Percentiles rank a stretch among this genome's conserved stretches.
Conservation (phyloP, 768 basidiomycete genomes). For the Lentinula sp. region DNA sequence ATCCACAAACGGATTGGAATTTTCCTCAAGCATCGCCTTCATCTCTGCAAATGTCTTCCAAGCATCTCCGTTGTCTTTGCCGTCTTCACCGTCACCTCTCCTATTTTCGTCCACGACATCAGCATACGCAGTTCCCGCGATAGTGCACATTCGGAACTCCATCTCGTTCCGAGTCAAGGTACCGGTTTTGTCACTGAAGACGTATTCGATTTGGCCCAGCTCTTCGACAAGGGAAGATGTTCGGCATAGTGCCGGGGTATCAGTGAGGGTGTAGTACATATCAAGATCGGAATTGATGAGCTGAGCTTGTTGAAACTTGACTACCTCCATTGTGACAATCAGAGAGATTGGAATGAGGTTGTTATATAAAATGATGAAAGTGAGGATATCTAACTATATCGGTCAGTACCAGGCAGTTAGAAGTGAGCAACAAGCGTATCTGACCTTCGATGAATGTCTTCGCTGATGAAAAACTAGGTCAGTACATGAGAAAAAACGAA, state of each 20-base stretch:
- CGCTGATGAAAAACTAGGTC: slow-evolving; percentile 32
- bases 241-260: slow-evolving; percentile 95
- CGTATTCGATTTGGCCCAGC: slow-evolving; percentile 95
- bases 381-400: slow-evolving; percentile 71
- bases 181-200: slow-evolving; percentile 93
- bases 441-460: slow-evolving; percentile 81
- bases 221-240: slow-evolving; percentile 98
- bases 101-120: slow-evolving; percentile 87
- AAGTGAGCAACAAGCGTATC: slow-evolving; percentile 2
- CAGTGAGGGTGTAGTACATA: slow-evolving; percentile 95
- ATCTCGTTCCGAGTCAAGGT: slow-evolving; percentile 97
- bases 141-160: slow-evolving; percentile 90
- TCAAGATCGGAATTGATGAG: slow-evolving; percentile 97
- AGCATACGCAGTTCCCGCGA: slow-evolving; percentile 86
- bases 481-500: slow-evolving; percentile 5
- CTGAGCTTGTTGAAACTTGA: slow-evolving; percentile 96
- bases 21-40: slow-evolving; percentile 44
- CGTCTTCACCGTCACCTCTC: slow-evolving; percentile 50
- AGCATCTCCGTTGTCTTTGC: slow-evolving; percentile 41
- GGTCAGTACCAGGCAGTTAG: slow-evolving; percentile 9
- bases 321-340: slow-evolving; percentile 99
- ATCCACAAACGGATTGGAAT: slow-evolving; percentile 57
- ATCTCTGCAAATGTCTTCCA: slow-evolving; percentile 83
- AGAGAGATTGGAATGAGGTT: slow-evolving; percentile 98
- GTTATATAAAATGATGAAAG: slow-evolving; percentile 98